These are phyloP conservation scores for Pseudogymnoascus sp. DNA, from an alignment of 2,329 filamentous ascomycete species.

Conservation along the genomic window DNA sequence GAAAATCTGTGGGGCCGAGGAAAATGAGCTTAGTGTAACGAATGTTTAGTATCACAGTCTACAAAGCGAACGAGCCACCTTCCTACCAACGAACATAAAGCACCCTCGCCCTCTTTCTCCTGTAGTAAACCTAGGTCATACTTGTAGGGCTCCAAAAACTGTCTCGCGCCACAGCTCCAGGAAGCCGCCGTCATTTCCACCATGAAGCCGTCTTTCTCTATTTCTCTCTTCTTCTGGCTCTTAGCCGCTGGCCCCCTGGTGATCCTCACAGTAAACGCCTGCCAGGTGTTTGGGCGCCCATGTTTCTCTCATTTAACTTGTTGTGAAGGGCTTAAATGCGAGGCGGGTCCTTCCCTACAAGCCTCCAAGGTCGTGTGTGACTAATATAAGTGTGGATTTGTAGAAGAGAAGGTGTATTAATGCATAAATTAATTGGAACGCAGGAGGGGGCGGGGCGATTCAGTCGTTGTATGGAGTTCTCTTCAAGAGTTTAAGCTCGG, in stretches of 20 bases:
- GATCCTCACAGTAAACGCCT: background rate
- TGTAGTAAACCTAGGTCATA: too few relatives aligned
- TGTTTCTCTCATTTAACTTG: background rate
- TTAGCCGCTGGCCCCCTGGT: too few relatives aligned
- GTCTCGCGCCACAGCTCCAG: too few relatives aligned
- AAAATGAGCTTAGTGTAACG: background rate
- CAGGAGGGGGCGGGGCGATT: background rate
- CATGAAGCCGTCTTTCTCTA: too few relatives aligned
- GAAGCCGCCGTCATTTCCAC: too few relatives aligned
- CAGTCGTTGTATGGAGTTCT: background rate
- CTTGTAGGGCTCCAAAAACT: too few relatives aligned
- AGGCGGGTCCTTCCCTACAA: background rate
- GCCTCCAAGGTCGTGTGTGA: background rate
- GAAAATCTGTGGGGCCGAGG: background rate
- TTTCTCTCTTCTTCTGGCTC: too few relatives aligned
- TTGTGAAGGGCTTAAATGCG: background rate
- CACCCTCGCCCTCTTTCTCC: too few relatives aligned
- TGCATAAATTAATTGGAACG: background rate
- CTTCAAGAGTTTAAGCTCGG: background rate
- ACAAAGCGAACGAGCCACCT: too few relatives aligned
- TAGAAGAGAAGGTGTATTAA: background rate
- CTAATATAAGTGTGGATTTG: background rate
- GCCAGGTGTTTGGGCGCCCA: too few relatives aligned
- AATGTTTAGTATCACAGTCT: too few relatives aligned
- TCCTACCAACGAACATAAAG: too few relatives aligned